Conservation (phyloP, 768 basidiomycete species). For the Gymnopilus junonius region DNA sequence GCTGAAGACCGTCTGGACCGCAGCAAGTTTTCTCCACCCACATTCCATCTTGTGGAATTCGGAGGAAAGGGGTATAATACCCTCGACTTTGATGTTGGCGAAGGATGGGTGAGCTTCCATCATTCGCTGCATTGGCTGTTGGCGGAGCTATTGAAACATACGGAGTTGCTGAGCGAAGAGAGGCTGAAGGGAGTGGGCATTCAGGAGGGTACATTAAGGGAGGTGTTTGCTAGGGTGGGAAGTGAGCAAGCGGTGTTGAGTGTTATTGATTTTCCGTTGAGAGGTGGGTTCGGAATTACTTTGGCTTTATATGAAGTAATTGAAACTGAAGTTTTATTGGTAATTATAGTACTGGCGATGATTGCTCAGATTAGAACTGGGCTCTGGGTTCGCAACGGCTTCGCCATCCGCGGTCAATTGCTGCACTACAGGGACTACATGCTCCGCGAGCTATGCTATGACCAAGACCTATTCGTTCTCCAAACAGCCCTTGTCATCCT, state of each 20-base stretch:
- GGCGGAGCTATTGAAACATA: conserved; percentile 86
- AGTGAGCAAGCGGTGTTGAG: conserved; percentile 73
- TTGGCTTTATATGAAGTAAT: too few species aligned
- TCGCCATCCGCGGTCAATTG: conserved; percentile 92
- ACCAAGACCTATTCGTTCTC: conserved; percentile 90
- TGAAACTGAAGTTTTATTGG: too few species aligned
- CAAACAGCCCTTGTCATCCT: conserved; percentile 83
- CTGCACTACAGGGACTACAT: conserved; percentile 96
- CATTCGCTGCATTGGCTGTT: conserved; percentile 92
- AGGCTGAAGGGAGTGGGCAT: conserved; percentile 55
- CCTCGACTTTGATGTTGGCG: conserved; percentile 77
- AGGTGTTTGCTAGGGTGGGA: conserved; percentile 63
- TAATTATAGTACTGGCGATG: conserved; percentile 75
- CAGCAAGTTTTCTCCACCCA: conserved; percentile 62
- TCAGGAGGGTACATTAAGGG: conserved; percentile 52
- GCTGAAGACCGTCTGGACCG: conserved; percentile 70
- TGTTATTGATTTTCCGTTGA: conserved; percentile 85
- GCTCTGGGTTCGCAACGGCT: conserved; percentile 97
- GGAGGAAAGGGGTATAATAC: conserved; percentile 62
- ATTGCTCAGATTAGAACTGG: conserved; percentile 95
- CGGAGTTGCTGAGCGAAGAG: conserved; percentile 65
- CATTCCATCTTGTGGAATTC: conserved; percentile 71
- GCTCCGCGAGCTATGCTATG: conserved; percentile 94
- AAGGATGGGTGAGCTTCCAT: conserved; percentile 90
- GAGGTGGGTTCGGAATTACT: conserved; percentile 83